phyloP scores from a whole-genome alignment of 106 monocot genomes.

The Acorus calamus region DNA sequence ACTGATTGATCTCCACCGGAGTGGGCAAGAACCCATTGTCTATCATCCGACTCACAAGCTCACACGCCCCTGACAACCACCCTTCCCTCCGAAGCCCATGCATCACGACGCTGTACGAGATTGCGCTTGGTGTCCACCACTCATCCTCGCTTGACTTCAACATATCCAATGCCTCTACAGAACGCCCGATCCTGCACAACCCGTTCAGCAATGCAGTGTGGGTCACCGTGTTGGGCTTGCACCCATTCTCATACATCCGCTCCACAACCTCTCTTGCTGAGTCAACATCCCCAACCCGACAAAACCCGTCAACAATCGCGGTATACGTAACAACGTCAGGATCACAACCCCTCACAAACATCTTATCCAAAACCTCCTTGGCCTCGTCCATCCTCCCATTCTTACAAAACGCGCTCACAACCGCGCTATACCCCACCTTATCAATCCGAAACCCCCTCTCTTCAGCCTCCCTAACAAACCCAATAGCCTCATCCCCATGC shows the following conservation, averaged over 20 bases:
- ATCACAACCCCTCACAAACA: conserved; percentile 58
- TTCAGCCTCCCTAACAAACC: conserved; percentile 61
- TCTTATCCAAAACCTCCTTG: conserved; percentile 57
- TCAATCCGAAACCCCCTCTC: conserved; percentile 65
- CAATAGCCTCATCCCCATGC: conserved; percentile 67
- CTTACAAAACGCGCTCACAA: conserved; percentile 60
- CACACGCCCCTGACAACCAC: conserved; percentile 62
- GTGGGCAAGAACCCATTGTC: conserved; percentile 75
- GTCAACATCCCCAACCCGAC: conserved; percentile 66
- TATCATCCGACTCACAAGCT: conserved; percentile 68
- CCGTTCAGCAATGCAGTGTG: conserved; percentile 80
- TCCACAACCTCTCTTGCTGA: conserved; percentile 66
- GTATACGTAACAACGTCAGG: conserved; percentile 92
- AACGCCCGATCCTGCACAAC: conserved; percentile 57
- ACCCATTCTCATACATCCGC: conserved; percentile 71
- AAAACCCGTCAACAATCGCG: conserved; percentile 76
- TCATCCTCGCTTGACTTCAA: conserved; percentile 76
- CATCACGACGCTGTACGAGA: conserved; percentile 82
- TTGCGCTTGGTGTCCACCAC: conserved; percentile 78
- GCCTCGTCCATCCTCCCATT: conserved; percentile 88
- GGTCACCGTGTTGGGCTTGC: conserved; percentile 76
- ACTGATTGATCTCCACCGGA: conserved; percentile 55
- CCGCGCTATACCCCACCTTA: conserved; percentile 74
- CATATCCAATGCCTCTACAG: conserved; percentile 70
- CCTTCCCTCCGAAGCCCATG: conserved; percentile 86